Conservation (phyloP, 345 rosid species). For the Barbarea vulgaris region DNA sequence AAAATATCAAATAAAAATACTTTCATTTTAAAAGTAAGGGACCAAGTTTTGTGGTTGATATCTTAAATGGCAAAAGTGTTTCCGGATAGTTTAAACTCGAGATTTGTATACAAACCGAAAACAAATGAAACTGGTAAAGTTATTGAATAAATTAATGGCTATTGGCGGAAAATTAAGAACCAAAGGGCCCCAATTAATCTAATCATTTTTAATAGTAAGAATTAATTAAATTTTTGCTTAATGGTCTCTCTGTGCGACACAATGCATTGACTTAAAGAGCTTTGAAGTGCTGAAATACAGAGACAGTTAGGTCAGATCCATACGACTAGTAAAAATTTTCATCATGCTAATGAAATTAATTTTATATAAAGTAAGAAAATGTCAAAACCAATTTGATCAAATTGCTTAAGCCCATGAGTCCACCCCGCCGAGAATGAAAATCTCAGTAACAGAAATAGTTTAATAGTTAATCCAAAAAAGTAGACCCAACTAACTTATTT, state of each 20-base stretch:
- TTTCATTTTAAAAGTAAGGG: not conserved
- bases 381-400: constrained; percentile 37
- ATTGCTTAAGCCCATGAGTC: constrained; percentile 18
- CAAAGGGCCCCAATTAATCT: not conserved
- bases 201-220: not conserved
- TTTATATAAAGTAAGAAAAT: constrained; percentile 14
- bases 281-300: constrained; percentile 28
- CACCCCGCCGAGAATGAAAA: not conserved
- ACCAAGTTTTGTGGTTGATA: not conserved
- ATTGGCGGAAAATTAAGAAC: not conserved
- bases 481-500: not conserved
- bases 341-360: not conserved
- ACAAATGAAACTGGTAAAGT: not conserved
- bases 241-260: constrained; percentile 24
- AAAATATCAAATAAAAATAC: too few relatives aligned
- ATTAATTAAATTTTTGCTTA: not conserved
- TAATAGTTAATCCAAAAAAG: constrained; percentile 18
- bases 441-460: not conserved
- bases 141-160: not conserved
- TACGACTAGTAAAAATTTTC: constrained; percentile 15
- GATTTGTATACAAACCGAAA: not conserved
- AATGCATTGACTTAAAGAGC: constrained; percentile 34
- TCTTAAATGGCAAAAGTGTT: not conserved
- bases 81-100: not conserved
- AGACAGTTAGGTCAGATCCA: constrained; percentile 40